These are phyloP conservation scores for Gossypium turneri DNA, from an alignment of 345 rosid genomes.

Conservation along the genomic window DNA sequence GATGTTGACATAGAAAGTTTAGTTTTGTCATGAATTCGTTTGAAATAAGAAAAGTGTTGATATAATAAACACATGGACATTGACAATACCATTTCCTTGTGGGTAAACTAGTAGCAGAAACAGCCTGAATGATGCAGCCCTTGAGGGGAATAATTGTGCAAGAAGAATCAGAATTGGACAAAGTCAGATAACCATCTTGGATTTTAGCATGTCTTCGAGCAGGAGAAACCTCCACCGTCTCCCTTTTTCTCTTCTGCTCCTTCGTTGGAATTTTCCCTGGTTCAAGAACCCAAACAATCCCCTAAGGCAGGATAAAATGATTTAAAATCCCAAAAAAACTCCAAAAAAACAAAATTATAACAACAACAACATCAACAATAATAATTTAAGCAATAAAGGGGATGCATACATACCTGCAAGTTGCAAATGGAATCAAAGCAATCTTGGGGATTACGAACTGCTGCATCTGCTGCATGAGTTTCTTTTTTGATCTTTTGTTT, in stretches of 20 bases:
- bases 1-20: too few species aligned
- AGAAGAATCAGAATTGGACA: slow-evolving; percentile 53
- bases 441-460: slow-evolving; percentile 15
- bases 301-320: slow-evolving; percentile 37
- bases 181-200: slow-evolving; percentile 48
- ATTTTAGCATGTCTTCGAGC: slow-evolving; percentile 49
- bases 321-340: neutral
- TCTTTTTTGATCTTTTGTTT: slow-evolving; percentile 20
- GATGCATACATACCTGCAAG: slow-evolving; percentile 35
- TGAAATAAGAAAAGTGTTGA: too few species aligned
- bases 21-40: too few species aligned
- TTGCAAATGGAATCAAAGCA: slow-evolving; percentile 41
- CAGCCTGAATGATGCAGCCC: slow-evolving; percentile 68
- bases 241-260: slow-evolving; percentile 63
- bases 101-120: slow-evolving; percentile 63
- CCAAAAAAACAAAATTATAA: neutral
- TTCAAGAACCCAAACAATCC: slow-evolving; percentile 78
- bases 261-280: slow-evolving; percentile 47
- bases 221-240: slow-evolving; percentile 61
- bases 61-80: too few species aligned
- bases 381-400: too few species aligned
- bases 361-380: too few species aligned
- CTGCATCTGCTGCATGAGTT: slow-evolving; percentile 4
- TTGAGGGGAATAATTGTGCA: slow-evolving; percentile 38
- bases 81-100: slow-evolving; percentile 73